These are phyloP conservation scores for Corylus heterophylla DNA, from an alignment of 306 rosid genomes.

Conservation along the genomic window DNA sequence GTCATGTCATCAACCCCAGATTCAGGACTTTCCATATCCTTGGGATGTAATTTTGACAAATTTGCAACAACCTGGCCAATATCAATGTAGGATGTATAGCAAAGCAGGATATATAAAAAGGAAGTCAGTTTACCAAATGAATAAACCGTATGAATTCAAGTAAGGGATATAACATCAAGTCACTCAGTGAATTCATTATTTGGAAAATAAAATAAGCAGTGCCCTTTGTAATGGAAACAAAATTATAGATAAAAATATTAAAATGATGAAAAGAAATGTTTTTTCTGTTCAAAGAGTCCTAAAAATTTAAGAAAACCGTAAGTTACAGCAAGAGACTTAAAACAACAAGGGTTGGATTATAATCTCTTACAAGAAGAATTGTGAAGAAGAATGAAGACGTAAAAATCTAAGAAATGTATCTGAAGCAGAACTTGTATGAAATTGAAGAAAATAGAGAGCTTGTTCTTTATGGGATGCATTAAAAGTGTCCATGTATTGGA, in stretches of 20 bases:
- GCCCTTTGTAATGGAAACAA: background rate
- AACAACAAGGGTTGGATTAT: background rate
- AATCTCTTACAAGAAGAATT: background rate
- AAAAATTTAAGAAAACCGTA: background rate
- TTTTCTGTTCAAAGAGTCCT: background rate
- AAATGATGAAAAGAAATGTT: background rate
- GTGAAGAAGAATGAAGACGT: background rate
- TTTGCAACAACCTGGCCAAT: conserved; percentile 60
- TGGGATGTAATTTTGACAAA: conserved; percentile 69
- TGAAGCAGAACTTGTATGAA: background rate
- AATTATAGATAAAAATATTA: background rate
- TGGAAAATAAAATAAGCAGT: background rate
- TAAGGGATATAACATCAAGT: background rate
- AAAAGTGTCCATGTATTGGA: background rate
- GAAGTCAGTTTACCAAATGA: conserved; percentile 21
- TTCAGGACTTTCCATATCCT: conserved; percentile 58
- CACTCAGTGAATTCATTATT: no score
- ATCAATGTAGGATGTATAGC: conserved; percentile 18
- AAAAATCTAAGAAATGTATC: background rate
- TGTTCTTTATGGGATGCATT: background rate
- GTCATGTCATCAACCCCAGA: conserved; percentile 93
- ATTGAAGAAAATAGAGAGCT: background rate
- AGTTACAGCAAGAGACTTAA: background rate
- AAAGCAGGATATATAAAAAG: background rate
- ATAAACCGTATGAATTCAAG: background rate